These are phyloP conservation scores for Nymphaea thermarum DNA, from an alignment of 164 flowering plant species.

Conservation along the genomic window DNA sequence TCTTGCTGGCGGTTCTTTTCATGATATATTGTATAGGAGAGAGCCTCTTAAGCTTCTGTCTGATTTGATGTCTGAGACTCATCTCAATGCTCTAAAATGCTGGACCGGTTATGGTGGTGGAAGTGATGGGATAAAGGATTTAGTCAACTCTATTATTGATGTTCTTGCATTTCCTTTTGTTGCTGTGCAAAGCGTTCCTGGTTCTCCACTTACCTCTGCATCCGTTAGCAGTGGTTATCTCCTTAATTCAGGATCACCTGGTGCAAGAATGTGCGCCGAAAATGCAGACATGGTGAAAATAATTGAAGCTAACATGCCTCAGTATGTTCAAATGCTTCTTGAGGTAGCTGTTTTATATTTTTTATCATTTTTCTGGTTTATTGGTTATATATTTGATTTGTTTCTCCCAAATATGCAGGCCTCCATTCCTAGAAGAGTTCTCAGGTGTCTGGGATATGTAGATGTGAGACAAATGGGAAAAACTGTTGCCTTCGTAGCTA, in stretches of 20 bases:
- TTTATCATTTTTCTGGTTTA: not conserved
- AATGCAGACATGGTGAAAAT: slow-evolving; percentile 61
- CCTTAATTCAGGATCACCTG: slow-evolving; percentile 74
- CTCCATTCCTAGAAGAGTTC: slow-evolving; percentile 50
- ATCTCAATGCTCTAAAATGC: slow-evolving; percentile 57
- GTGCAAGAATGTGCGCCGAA: slow-evolving; percentile 54
- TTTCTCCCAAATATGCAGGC: slow-evolving; percentile 34
- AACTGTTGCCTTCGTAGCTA: slow-evolving; percentile 90
- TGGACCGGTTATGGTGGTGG: slow-evolving; percentile 98
- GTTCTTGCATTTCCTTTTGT: slow-evolving; percentile 94
- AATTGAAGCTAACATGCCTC: slow-evolving; percentile 65
- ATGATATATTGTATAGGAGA: slow-evolving; percentile 53
- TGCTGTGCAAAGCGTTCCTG: slow-evolving; percentile 64
- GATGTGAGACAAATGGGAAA: slow-evolving; percentile 58
- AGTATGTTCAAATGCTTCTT: slow-evolving; percentile 55
- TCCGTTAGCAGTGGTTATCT: slow-evolving; percentile 85
- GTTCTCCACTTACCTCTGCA: slow-evolving; percentile 70
- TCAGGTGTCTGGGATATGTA: slow-evolving; percentile 63
- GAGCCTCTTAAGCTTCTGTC: slow-evolving; percentile 52
- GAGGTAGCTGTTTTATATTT: slow-evolving; percentile 41
- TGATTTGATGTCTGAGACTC: slow-evolving; percentile 50
- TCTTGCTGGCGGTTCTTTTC: slow-evolving; percentile 79
- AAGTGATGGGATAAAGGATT: slow-evolving; percentile 57
- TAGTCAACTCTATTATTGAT: slow-evolving; percentile 63
- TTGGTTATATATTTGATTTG: not conserved